Evolutionary conservation across 2,329 filamentous ascomycete species (phyloP), one percentile per base, ranked within the genome.

Genomic region (Colletotrichum trifolii): DNA sequence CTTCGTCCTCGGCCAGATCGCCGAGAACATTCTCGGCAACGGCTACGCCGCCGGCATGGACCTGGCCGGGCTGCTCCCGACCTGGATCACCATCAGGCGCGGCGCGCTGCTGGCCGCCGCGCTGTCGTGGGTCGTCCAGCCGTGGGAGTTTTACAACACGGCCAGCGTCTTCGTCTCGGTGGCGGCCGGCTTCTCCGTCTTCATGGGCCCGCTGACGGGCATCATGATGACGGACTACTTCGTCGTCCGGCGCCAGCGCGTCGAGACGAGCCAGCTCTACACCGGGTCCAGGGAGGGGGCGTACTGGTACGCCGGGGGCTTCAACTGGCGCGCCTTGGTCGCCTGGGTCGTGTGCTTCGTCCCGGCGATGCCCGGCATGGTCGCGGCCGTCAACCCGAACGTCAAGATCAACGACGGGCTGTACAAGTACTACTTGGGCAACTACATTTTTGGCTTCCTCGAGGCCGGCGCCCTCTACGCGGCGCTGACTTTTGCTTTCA

Each of bases 181-280:
- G 2, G 66, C 72, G 8, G 69, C 70, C 13, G 71, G 70, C 6
- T 75, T 73, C 60, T 71, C 69, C 0, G 73, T 75, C 8, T 74
- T 75, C 57, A 61, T 75, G 47, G 73, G 66, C 2, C 73, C 73
- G 5, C 54, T 75, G 33, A 68, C 73, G 0, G 73, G 74, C 8
- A 68, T 75, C 55, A 74, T 75, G 72, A 69, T 73, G 36, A 67
- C 65, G 8, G 73, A 74, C 52, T 75, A 73, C 66, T 75, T 69
- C 47, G 15, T 73, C 17, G 46, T 75, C n/a, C 76, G 78, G 6
- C 71, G 72, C 2, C 72, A 74, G 54, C 75, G 74, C 56, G 71
- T 80, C 52, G 75, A 78, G 63, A 69, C 80, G 34, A 75, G 73
- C 10, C 76, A 78, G 47, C 64, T 81, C 9, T 81, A 81, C 65